These are phyloP conservation scores for Staphylotrichum longicolle DNA, from an alignment of 495 filamentous ascomycete species.

Conservation along the genomic window DNA sequence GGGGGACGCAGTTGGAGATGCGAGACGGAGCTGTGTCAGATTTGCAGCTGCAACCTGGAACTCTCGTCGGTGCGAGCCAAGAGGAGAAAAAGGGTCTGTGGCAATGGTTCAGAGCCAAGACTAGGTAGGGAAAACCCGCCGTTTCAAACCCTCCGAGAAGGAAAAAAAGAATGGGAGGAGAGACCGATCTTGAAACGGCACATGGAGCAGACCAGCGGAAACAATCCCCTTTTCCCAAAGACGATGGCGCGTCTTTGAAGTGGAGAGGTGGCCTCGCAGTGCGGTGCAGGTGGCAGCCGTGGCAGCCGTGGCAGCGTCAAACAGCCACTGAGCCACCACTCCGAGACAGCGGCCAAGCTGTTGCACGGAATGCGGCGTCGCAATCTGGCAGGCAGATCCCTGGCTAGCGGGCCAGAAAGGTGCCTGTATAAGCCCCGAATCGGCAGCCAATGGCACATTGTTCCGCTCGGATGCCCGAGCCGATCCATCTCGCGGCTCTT, in stretches of 20 bases:
- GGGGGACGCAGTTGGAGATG: neutral
- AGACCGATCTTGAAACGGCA: neutral
- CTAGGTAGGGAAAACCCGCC: neutral
- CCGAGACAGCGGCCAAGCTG: constrained; percentile 5
- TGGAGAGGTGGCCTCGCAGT: constrained; percentile 17
- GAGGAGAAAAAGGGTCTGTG: neutral
- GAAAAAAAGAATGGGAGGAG: too few relatives aligned
- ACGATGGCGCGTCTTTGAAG: constrained; percentile 1
- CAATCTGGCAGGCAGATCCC: neutral
- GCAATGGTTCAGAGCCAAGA: neutral
- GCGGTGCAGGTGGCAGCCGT: neutral
- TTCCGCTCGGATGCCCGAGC: neutral
- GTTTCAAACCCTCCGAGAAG: neutral
- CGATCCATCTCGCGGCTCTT: too few relatives aligned
- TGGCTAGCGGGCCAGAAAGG: neutral
- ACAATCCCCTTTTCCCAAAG: neutral
- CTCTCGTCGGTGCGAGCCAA: too few relatives aligned
- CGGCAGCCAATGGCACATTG: neutral
- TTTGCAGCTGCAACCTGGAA: neutral
- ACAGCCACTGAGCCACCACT: neutral
- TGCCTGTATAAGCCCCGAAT: constrained; percentile 4
- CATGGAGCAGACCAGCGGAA: neutral
- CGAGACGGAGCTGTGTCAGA: neutral
- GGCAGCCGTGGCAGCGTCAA: neutral
- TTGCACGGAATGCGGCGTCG: constrained; percentile 8